A percentile compares a stretch with the other conserved stretches of the same genome.
These are phyloP conservation scores for Aurantiochytrium sp. DNA, from an alignment of 108 stramenopile genomes.

Conservation along the genomic window DNA sequence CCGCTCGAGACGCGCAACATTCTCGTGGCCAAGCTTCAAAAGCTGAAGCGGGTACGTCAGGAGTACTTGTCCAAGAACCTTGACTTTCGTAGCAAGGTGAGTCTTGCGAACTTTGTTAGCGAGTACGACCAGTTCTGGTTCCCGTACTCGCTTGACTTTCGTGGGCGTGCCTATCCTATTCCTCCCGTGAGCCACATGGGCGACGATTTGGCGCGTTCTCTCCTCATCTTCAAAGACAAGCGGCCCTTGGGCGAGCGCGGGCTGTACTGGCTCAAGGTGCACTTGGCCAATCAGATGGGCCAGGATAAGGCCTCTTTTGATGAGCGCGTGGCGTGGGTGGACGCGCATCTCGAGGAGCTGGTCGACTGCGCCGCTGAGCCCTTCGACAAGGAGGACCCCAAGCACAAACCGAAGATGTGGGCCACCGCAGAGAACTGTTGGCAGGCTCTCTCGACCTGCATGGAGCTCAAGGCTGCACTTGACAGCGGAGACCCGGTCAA, in stretches of 20 bases:
- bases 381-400: conserved; percentile 24
- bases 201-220: conserved; percentile 85
- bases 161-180: conserved; percentile 93
- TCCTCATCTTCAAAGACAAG: conserved; percentile 77
- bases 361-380: conserved; percentile 69
- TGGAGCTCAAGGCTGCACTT: conserved; percentile 79
- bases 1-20: conserved; percentile 28
- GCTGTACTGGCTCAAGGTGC: conserved; percentile 90
- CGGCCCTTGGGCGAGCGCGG: conserved; percentile 81
- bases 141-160: conserved; percentile 97
- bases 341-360: conserved; percentile 75
- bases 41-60: background rate
- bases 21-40: background rate
- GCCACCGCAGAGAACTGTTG: conserved; percentile 86
- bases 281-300: conserved; percentile 92
- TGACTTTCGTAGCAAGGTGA: conserved; percentile 70
- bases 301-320: conserved; percentile 69
- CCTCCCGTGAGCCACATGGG: conserved; percentile 95
- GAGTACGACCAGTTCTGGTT: conserved; percentile 82
- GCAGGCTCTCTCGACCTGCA: conserved; percentile 93
- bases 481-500: conserved; percentile 75
- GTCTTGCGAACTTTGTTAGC: conserved; percentile 72
- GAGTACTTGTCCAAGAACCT: conserved; percentile 17
- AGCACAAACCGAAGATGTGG: conserved; percentile 75
- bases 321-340: conserved; percentile 78